Evolutionary conservation across 2,329 filamentous ascomycete species (phyloP).

Genomic region (Epicoccum sorghinum): DNA sequence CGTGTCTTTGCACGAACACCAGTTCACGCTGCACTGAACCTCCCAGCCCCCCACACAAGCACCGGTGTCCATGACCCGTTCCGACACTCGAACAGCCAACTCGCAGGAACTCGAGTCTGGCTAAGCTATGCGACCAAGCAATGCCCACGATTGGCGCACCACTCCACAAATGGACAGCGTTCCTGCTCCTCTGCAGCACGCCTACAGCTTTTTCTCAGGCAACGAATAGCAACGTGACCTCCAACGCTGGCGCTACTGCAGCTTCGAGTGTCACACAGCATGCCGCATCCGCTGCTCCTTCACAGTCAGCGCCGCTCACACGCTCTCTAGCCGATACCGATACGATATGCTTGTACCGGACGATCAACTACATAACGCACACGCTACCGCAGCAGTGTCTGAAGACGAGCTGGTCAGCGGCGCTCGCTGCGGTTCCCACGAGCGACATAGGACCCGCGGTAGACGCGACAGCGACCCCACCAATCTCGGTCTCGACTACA

Average conservation of each 20-base stretch:
- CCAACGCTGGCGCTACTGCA: conserved; percentile 31
- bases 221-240: conserved; percentile 41
- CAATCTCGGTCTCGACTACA: conserved; percentile 2
- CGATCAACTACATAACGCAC: conserved; percentile 83
- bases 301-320: conserved; percentile 16
- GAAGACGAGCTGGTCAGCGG: conserved; percentile 62
- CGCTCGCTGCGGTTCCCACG: conserved; percentile 21
- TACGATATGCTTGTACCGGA: conserved; percentile 59
- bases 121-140: conserved; percentile 47
- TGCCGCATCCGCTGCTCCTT: conserved; percentile 19
- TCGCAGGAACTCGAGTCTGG: conserved; percentile 32
- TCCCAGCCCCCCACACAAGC: conserved; percentile 13
- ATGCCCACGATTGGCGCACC: conserved; percentile 48
- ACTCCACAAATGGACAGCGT: conserved; percentile 45
- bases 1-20: conserved; percentile 25
- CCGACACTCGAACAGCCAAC: conserved; percentile 22
- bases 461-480: conserved; percentile 18
- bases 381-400: conserved; percentile 77
- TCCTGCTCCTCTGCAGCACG: conserved; percentile 43
- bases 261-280: conserved; percentile 30
- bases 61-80: conserved; percentile 6
- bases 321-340: conserved; percentile 40
- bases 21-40: conserved; percentile 22
- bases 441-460: conserved; percentile 19
- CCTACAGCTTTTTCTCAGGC: conserved; percentile 33